Evolutionary conservation across 192 early-diverging fungal genomes (phyloP).

Genomic region (Coemansia sp.): DNA sequence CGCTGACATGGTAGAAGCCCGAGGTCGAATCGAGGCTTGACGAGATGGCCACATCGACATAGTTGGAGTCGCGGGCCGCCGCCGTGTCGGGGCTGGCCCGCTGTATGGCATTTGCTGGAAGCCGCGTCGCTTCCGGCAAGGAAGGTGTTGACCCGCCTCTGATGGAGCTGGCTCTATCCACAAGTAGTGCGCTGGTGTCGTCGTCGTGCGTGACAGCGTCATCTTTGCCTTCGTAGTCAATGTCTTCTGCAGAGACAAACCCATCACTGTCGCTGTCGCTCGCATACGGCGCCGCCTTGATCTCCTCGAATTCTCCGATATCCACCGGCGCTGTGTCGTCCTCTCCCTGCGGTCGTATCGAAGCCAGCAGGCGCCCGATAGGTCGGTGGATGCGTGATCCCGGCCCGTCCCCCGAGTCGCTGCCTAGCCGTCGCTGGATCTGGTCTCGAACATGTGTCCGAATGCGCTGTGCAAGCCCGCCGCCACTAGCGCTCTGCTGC

Average conservation of each 20-base stretch:
- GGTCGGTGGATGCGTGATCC: constrained; percentile 34
- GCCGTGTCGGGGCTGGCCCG: background rate
- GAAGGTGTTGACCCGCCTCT: background rate
- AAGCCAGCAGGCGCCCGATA: constrained; percentile 31
- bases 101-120: constrained; percentile 29
- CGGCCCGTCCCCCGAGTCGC: constrained; percentile 14
- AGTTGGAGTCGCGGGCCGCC: constrained; percentile 13
- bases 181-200: background rate
- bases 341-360: constrained; percentile 12
- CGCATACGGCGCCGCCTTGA: constrained; percentile 15
- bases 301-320: constrained; percentile 25
- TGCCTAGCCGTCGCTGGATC: constrained; percentile 17
- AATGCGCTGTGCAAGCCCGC: constrained; percentile 29
- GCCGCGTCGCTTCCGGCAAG: constrained; percentile 8
- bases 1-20: constrained; percentile 43
- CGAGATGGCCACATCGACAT: constrained; percentile 34
- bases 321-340: constrained; percentile 4
- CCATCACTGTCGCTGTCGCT: constrained; percentile 48
- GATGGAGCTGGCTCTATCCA: constrained; percentile 2
- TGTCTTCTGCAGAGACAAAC: constrained; percentile 46
- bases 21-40: constrained; percentile 45
- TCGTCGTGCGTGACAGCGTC: background rate
- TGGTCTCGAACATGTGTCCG: constrained; percentile 26
- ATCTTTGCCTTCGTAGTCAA: constrained; percentile 6
- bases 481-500: background rate